Evolutionary conservation across 345 rosid species (phyloP).

Genomic region (Pseudoturritis turrita): DNA sequence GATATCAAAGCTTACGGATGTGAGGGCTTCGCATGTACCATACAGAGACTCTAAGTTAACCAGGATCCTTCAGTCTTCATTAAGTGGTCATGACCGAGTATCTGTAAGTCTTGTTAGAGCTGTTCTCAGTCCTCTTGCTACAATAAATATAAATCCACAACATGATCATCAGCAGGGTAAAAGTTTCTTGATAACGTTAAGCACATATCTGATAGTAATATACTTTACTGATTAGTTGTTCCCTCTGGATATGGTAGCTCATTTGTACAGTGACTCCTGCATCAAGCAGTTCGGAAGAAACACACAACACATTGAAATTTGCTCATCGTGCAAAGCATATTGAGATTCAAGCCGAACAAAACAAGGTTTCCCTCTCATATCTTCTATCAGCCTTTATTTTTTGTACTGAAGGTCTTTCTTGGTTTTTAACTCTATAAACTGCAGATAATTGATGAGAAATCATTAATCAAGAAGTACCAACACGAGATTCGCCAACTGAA

Average conservation of each 20-base stretch:
- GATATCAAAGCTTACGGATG: constrained; percentile 96
- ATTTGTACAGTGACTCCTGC: constrained; percentile 98
- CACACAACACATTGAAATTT: constrained; percentile 96
- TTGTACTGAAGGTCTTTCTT: not conserved
- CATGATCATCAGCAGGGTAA: not conserved
- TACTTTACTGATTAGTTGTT: constrained; percentile 20
- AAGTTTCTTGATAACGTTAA: not conserved
- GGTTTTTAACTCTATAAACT: constrained; percentile 23
- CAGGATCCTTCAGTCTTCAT: constrained; percentile 92
- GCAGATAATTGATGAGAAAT: constrained; percentile 98
- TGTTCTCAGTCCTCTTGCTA: not conserved
- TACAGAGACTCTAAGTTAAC: constrained; percentile 98
- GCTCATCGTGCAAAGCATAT: constrained; percentile 99
- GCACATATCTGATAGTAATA: not conserved
- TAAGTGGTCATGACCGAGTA: constrained; percentile 99
- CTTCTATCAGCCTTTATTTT: not conserved
- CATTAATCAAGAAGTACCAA: constrained; percentile 96
- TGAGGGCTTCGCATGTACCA: constrained; percentile 83
- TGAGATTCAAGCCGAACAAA: constrained; percentile 91
- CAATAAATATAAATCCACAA: constrained; percentile 6
- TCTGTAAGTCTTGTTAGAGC: constrained; percentile 58
- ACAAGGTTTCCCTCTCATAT: constrained; percentile 56
- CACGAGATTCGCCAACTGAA: constrained; percentile 82
- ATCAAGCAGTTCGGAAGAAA: constrained; percentile 93
- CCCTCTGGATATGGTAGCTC: constrained; percentile 61